These are phyloP conservation scores for Solanum appendiculatum DNA, from an alignment of 257 asterid species.

Conservation along the genomic window DNA sequence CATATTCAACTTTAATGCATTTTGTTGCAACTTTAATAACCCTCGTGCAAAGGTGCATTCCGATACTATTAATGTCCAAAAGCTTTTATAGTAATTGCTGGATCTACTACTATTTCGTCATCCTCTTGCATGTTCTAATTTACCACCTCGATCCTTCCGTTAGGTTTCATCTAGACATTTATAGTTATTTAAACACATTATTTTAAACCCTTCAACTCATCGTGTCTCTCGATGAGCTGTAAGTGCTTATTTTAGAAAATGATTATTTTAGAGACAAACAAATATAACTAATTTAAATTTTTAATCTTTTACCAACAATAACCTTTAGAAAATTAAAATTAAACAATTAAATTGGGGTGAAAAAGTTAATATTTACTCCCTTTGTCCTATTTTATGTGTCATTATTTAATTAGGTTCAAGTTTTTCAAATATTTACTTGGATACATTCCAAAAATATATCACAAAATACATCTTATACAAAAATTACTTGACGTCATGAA, in stretches of 20 bases:
- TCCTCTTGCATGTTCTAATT: background rate
- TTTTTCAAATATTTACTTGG: background rate
- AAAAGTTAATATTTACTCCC: background rate
- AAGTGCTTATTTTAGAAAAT: background rate
- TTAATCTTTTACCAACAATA: background rate
- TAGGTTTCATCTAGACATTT: background rate
- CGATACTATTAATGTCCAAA: background rate
- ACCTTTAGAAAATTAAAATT: background rate
- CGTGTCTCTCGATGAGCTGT: background rate
- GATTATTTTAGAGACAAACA: no score
- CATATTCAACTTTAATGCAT: background rate
- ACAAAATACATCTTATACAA: no score
- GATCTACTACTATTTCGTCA: background rate
- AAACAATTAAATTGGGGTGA: background rate
- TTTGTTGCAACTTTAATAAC: background rate
- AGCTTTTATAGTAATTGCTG: background rate
- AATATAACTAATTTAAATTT: no score
- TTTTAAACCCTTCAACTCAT: background rate
- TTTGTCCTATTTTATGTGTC: background rate
- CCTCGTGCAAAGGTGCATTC: no score
- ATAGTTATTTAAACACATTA: background rate
- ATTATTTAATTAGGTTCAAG: background rate
- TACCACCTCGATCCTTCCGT: background rate
- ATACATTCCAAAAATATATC: background rate
- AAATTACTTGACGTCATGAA: background rate